These are phyloP conservation scores for Yamadazyma aaseri DNA, from an alignment of 1,139 yeast species.

Conservation along the genomic window DNA sequence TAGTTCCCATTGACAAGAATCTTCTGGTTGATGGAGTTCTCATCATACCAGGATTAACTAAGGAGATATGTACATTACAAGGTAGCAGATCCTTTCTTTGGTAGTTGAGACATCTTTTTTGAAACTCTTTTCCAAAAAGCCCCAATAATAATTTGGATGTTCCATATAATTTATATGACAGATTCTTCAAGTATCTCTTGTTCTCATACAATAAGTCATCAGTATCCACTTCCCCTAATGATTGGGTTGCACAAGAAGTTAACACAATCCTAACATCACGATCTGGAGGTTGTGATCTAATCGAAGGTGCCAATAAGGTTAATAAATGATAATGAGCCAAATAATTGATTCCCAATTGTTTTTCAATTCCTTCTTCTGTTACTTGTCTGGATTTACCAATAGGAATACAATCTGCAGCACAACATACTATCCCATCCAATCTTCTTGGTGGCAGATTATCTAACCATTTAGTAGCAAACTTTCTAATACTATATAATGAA, in stretches of 20 bases:
- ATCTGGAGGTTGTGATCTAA: slow-evolving; percentile 89
- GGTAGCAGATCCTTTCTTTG: slow-evolving; percentile 68
- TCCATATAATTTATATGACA: slow-evolving; percentile 80
- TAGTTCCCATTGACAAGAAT: slow-evolving; percentile 70
- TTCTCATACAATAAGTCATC: slow-evolving; percentile 67
- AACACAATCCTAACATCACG: slow-evolving; percentile 83
- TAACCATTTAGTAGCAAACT: slow-evolving; percentile 92
- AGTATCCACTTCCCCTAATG: slow-evolving; percentile 63
- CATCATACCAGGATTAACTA: slow-evolving; percentile 91
- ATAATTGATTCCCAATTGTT: slow-evolving; percentile 81
- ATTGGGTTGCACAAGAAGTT: slow-evolving; percentile 74
- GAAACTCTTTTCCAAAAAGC: slow-evolving; percentile 73
- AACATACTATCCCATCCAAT: slow-evolving; percentile 81
- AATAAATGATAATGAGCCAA: slow-evolving; percentile 77
- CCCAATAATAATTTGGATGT: slow-evolving; percentile 75
- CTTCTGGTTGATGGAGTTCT: slow-evolving; percentile 85
- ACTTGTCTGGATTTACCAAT: slow-evolving; percentile 57
- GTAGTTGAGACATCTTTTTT: slow-evolving; percentile 54
- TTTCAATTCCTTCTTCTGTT: slow-evolving; percentile 80
- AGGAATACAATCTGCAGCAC: slow-evolving; percentile 84
- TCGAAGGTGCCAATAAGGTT: slow-evolving; percentile 74
- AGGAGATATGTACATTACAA: slow-evolving; percentile 64
- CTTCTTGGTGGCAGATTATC: slow-evolving; percentile 90
- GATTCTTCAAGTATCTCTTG: slow-evolving; percentile 56
- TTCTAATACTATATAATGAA: slow-evolving; percentile 73